These are phyloP conservation scores for Aspergillus carbonarius DNA, from an alignment of 2,329 filamentous ascomycete species.

Conservation along the genomic window DNA sequence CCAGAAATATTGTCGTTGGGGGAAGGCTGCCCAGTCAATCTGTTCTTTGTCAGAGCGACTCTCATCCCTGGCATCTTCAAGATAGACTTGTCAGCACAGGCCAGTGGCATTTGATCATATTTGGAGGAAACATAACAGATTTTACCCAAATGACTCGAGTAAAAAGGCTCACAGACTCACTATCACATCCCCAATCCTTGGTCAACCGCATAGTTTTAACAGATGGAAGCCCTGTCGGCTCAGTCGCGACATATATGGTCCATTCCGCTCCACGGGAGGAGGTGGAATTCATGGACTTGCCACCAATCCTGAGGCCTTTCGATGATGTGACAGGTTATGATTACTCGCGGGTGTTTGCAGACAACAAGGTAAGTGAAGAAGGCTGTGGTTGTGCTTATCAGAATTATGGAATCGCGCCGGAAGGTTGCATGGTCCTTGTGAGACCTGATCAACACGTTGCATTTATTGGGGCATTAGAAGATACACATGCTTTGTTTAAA, in stretches of 20 bases:
- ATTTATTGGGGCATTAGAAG: slow-evolving; percentile 11
- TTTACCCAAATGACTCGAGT: slow-evolving; percentile 47
- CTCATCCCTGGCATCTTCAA: slow-evolving; percentile 40
- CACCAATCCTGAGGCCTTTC: slow-evolving; percentile 5
- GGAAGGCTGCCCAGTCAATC: slow-evolving; percentile 36
- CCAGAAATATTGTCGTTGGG: slow-evolving; percentile 33
- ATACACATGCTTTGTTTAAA: slow-evolving; percentile 9
- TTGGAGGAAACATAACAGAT: slow-evolving; percentile 58
- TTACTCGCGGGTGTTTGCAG: slow-evolving; percentile 16
- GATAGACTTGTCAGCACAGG: slow-evolving; percentile 39
- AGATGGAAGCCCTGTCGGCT: slow-evolving; percentile 38
- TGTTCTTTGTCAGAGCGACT: slow-evolving; percentile 39
- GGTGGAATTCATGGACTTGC: slow-evolving; percentile 11
- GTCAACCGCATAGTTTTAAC: slow-evolving; percentile 7
- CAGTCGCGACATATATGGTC: slow-evolving; percentile 41
- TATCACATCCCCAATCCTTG: slow-evolving; percentile 27
- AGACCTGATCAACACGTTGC: slow-evolving; percentile 13
- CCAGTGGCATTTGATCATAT: slow-evolving; percentile 49
- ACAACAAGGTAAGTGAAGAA: slow-evolving; percentile 16
- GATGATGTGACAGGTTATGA: slow-evolving; percentile 14
- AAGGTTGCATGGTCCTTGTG: slow-evolving; percentile 10
- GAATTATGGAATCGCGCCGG: slow-evolving; percentile 7
- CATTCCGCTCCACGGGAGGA: slow-evolving; percentile 9
- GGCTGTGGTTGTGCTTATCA: slow-evolving; percentile 9
- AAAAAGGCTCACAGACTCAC: slow-evolving; percentile 48